phyloP scores from a whole-genome alignment of 192 early-diverging fungal species.

The Backusella circina region DNA sequence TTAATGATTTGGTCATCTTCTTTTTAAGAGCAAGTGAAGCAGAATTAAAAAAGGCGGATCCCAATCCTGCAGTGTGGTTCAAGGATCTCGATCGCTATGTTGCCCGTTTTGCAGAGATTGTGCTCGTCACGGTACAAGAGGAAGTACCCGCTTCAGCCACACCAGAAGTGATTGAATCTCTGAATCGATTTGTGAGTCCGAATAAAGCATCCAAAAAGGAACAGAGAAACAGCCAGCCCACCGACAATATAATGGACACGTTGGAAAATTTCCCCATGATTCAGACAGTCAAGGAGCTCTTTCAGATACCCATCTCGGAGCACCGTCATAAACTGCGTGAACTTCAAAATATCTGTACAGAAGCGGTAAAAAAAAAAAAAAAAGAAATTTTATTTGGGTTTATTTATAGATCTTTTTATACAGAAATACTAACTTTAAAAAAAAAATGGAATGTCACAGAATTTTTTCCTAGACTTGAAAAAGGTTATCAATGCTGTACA shows the following conservation, averaged over 20 bases:
- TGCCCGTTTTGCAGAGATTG: constrained; percentile 39
- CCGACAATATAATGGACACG: not conserved
- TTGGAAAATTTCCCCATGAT: constrained; percentile 14
- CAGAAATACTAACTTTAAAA: not conserved
- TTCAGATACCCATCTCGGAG: constrained; percentile 30
- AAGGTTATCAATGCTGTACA: constrained; percentile 43
- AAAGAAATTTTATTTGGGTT: not conserved
- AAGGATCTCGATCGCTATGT: constrained; percentile 43
- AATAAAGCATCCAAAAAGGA: constrained; percentile 11
- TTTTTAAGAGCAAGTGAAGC: constrained; percentile 41
- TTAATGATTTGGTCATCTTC: constrained; percentile 44
- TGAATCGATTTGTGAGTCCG: constrained; percentile 11
- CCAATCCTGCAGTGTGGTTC: constrained; percentile 31
- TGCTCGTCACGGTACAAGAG: constrained; percentile 40
- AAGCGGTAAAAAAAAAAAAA: constrained; percentile 28
- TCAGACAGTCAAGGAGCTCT: constrained; percentile 37
- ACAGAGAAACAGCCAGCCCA: not conserved
- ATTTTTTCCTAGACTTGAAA: constrained; percentile 44
- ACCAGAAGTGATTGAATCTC: constrained; percentile 27
- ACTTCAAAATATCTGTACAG: constrained; percentile 40
- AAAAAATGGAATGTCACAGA: constrained; percentile 13
- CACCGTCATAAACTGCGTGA: constrained; percentile 38
- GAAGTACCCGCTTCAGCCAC: constrained; percentile 32
- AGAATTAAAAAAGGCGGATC: constrained; percentile 27
- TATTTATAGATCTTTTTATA: not conserved